Conservation (phyloP, 1,139 yeast species). For the Wickerhamomyces sp. region DNA sequence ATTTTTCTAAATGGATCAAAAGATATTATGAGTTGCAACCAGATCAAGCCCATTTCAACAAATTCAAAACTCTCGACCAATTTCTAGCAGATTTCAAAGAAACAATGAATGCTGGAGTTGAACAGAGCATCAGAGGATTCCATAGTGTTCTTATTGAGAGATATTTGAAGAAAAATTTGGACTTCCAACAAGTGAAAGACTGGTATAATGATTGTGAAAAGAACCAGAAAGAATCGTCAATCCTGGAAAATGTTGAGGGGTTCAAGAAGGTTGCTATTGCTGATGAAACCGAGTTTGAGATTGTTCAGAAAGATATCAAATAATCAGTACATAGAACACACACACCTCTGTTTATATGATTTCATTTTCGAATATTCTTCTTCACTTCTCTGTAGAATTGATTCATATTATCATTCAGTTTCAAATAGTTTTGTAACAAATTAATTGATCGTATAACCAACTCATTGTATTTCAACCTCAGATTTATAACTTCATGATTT, state of each 20-base stretch:
- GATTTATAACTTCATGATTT: slow-evolving; percentile 2
- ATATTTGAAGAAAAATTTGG: too few relatives aligned
- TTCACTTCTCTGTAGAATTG: slow-evolving; percentile 1
- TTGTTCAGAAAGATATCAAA: too few relatives aligned
- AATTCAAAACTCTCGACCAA: slow-evolving; percentile 2
- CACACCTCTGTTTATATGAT: neutral
- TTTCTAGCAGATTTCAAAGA: neutral
- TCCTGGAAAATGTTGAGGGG: slow-evolving; percentile 3
- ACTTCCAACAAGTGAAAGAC: neutral
- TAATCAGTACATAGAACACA: too few relatives aligned
- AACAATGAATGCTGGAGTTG: too few relatives aligned
- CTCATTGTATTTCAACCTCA: slow-evolving; percentile 18
- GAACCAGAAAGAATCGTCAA: neutral
- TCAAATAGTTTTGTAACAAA: slow-evolving; percentile 18
- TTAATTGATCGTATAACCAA: slow-evolving; percentile 18
- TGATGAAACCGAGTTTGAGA: neutral
- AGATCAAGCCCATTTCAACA: slow-evolving; percentile 1
- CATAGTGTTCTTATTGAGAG: too few relatives aligned
- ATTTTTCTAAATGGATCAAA: neutral
- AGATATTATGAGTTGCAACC: slow-evolving; percentile 1
- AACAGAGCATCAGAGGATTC: too few relatives aligned
- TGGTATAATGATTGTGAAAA: neutral
- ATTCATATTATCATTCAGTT: slow-evolving; percentile 10
- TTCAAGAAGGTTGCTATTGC: neutral
- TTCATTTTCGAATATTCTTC: neutral